Base-by-base conservation (phyloP, 2,329 filamentous ascomycete species). In the Fusarium buxicola region DNA sequence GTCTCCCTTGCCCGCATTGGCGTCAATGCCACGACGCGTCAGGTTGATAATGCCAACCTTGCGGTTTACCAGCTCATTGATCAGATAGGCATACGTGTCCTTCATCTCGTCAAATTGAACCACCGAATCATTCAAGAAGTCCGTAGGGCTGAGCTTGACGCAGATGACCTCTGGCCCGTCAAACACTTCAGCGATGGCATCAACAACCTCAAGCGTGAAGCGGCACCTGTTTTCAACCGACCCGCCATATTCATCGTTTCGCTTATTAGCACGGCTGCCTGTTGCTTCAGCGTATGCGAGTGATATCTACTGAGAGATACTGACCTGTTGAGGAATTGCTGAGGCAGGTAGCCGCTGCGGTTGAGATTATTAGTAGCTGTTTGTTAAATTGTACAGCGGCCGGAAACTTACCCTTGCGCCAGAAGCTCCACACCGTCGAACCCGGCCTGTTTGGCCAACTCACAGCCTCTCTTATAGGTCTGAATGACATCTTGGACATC, bases 41-140 rank as follows among this genome's bases (percentile, higher is more conserved):
- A 58, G 43, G 16, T 55, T 58, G 1, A 58, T 49, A 2, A 58
- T 30, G 0, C 43, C 55, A 2, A 58, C 51, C 1, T 48, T 44
- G 9, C 30, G 27, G 3, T 32, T 49, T 1, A 55, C 51, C 10
- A 55, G 30, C 2, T 58, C 43, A 1, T 28, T 18, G 25, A 60
- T 60, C 2, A 46, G 32, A 3, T 52, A 48, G 0, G 4, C 30
- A 12, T 52, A 60, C 1, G 15, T 38, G 12, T 52, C 46, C 2
- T 45, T 24, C 31, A 60, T 31, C 8, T 58, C 46, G 1, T 25
- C 30, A 16, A 52, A 53, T 2, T 13, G 3, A 3, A 60, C 41
- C 3, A 38, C 24, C 12, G 54, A 60, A 10, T 60, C 57, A 11
- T 60, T 60, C 16, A 45, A 40, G 13, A 46, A 25, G 2, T 58